Base-by-base conservation (phyloP, 805 yeast genomes). In the Nakazawaea ambrosiae region DNA sequence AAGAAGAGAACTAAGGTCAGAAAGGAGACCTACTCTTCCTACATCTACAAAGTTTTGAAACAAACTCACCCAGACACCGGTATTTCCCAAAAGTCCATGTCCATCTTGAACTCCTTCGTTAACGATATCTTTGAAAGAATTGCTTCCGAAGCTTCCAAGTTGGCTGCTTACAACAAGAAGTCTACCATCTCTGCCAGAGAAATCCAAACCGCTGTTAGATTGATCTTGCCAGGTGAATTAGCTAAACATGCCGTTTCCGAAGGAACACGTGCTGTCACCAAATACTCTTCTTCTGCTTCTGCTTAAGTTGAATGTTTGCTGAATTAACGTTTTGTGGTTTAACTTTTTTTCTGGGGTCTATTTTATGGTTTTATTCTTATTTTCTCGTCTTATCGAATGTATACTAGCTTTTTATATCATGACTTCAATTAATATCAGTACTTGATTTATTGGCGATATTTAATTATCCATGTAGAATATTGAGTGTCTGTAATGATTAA, bases 51-150 rank as follows among this genome's bases (percentile, higher is more conserved):
- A 73, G 97, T 89, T 52, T 82, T 90, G 65, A 89, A 89, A 73
- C 97, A 90, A 78, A 89, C 97, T 47, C 97, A 90, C 71, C 97
- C 97, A 68, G 97, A 90, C 67, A 90, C 97, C 48, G 97, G 97
- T 86, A 90, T 90, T 65, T 89, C 97, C 56, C 95, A 88, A 73
- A 85, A 87, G 66, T 96, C 97, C 49, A 90, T 90, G 96, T 87
- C 96, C 50, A 90, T 90, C 67, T 81, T 90, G 90, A 90, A 90
- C 84, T 90, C 97, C 31, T 90, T 90, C 57, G 97, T 90, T 54
- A 89, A 88, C 72, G 97, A 90, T 70, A 87, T 89, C 63, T 90
- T 89, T 63, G 97, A 89, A 77, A 89, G 97, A 77, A 84, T 90
- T 57, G 97, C 97, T 55, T 70, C 90, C 56, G 97, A 89, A 75